These are phyloP conservation scores for Cladophialophora bantiana DNA, from an alignment of 2,329 filamentous ascomycete genomes.

Conservation along the genomic window DNA sequence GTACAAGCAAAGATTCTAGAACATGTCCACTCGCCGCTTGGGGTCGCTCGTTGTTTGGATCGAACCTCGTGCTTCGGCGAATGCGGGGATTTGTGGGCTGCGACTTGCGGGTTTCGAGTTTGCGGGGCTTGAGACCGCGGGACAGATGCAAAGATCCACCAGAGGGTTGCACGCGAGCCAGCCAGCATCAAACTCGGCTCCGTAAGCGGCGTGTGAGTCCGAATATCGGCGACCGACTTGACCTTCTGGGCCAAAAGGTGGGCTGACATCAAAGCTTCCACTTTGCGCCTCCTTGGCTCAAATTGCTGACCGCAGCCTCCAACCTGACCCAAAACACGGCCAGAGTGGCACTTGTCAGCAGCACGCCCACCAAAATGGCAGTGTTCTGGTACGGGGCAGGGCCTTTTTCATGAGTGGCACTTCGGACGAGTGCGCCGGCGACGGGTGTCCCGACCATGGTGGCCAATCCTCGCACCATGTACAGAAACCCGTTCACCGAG, in stretches of 20 bases:
- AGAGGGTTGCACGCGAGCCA: too few species aligned
- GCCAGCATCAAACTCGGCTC: background rate
- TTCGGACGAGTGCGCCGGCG: conserved; percentile 41
- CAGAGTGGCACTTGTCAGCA: conserved; percentile 42
- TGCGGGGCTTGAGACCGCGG: background rate
- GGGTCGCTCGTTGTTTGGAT: too few species aligned
- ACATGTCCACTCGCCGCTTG: too few species aligned
- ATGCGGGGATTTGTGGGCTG: background rate
- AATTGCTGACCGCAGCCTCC: conserved; percentile 32
- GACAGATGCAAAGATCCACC: too few species aligned
- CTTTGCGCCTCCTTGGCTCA: background rate
- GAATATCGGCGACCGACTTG: background rate
- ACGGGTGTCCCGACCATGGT: conserved; percentile 49
- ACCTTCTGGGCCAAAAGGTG: background rate
- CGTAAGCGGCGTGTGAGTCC: background rate
- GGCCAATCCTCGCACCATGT: conserved; percentile 48
- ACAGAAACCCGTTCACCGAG: conserved; percentile 49
- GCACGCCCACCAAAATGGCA: conserved; percentile 41
- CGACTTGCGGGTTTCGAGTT: background rate
- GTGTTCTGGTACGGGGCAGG: conserved; percentile 40
- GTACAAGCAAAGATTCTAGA: too few species aligned
- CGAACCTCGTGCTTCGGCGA: background rate
- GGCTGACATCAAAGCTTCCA: conserved; percentile 7
- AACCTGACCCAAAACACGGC: conserved; percentile 43
- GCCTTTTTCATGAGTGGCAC: conserved; percentile 39